Evolutionary conservation across 169 alveolate species (phyloP).

Genomic region (Sarcocystis neurona): DNA sequence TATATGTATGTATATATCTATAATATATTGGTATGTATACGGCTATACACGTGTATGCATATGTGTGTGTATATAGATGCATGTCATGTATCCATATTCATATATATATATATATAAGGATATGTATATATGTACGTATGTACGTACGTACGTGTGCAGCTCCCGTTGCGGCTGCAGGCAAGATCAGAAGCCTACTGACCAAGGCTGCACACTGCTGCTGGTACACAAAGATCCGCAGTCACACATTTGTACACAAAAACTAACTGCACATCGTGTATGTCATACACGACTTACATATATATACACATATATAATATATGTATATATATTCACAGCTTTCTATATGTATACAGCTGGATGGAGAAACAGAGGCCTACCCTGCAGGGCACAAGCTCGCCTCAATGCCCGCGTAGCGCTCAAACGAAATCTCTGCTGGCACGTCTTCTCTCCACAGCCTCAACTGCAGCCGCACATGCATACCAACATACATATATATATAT

Average conservation of each 20-base stretch:
- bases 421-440: conserved; percentile 71
- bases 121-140: not conserved
- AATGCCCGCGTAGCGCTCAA: conserved; percentile 79
- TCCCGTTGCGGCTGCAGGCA: not conserved
- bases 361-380: too few relatives aligned
- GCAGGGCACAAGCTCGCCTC: conserved; percentile 86
- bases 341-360: too few relatives aligned
- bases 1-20: too few relatives aligned
- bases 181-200: not conserved
- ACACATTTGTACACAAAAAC: too few relatives aligned
- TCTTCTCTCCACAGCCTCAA: conserved; percentile 69
- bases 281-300: too few relatives aligned
- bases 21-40: too few relatives aligned
- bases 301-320: not conserved
- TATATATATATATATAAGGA: too few relatives aligned
- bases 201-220: not conserved
- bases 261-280: too few relatives aligned
- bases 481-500: not conserved
- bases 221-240: not conserved
- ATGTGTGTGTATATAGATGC: too few relatives aligned
- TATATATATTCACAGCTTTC: not conserved
- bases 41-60: too few relatives aligned
- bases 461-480: not conserved
- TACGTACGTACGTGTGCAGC: not conserved
- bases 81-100: too few relatives aligned